A percentile compares a stretch with the other conserved stretches of the same genome.
These are phyloP conservation scores for Helotiales sp. DNA, from an alignment of 2,329 filamentous ascomycete genomes.

Conservation along the genomic window DNA sequence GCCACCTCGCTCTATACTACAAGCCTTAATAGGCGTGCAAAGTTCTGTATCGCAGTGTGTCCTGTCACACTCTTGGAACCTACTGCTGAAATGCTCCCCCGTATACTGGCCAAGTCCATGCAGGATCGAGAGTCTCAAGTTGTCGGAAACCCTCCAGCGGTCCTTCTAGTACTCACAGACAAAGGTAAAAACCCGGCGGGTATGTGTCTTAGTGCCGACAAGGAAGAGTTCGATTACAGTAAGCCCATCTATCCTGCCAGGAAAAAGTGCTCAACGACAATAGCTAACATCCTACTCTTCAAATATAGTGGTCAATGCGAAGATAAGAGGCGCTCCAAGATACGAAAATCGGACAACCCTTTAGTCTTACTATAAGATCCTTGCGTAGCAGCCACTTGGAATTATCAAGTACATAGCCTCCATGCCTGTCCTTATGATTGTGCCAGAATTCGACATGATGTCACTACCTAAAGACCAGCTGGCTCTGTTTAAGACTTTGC, in stretches of 20 bases:
- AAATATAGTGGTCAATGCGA: no score
- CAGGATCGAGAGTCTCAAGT: slow-evolving; percentile 42
- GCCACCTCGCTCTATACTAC: slow-evolving; percentile 39
- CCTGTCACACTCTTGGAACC: slow-evolving; percentile 15
- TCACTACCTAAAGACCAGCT: slow-evolving; percentile 21
- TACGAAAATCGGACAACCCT: not conserved
- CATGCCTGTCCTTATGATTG: not conserved
- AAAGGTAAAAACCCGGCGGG: slow-evolving; percentile 3
- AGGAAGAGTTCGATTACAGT: not conserved
- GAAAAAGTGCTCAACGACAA: no score
- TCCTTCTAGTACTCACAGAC: slow-evolving; percentile 22
- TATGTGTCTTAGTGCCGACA: not conserved
- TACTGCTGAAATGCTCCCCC: not conserved
- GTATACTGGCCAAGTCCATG: slow-evolving; percentile 35
- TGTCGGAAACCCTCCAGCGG: slow-evolving; percentile 40
- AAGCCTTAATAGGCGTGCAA: slow-evolving; percentile 41
- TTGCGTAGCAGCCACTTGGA: not conserved
- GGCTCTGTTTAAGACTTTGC: slow-evolving; percentile 23
- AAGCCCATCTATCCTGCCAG: no score
- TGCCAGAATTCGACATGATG: not conserved
- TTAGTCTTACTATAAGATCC: not conserved
- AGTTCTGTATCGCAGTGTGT: slow-evolving; percentile 34
- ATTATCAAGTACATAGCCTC: not conserved
- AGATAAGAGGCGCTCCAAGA: not conserved
- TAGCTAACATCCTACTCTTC: no score